Conservation (phyloP, 1,284 basidiomycete species). For the Ceratobasidium sp. region DNA sequence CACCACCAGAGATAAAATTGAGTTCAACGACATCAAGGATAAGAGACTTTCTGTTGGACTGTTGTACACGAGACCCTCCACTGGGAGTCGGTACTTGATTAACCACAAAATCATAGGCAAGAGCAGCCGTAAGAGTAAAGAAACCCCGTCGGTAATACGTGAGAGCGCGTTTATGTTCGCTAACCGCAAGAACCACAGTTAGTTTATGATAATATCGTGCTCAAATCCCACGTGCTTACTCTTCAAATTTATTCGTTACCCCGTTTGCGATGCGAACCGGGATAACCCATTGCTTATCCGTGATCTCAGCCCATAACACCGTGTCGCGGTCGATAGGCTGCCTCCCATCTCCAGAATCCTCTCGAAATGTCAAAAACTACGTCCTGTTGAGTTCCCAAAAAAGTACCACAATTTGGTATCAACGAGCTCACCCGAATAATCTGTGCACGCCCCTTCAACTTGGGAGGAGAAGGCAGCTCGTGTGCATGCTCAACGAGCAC, state of each 20-base stretch:
- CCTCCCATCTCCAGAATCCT: conserved; percentile 7
- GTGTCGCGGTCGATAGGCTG: conserved; percentile 33
- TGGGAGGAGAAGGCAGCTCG: conserved; percentile 22
- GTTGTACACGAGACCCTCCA: conserved; percentile 1
- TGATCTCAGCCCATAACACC: conserved; percentile 33
- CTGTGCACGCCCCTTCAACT: conserved; percentile 18
- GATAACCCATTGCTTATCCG: conserved; percentile 19
- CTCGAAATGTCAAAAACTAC: conserved; percentile 36
- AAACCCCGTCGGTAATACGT: conserved; percentile 36
- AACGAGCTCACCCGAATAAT: conserved; percentile 6
- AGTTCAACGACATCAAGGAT: conserved; percentile 26
- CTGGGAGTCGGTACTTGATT: not conserved
- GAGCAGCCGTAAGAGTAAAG: conserved; percentile 27
- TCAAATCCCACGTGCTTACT: conserved; percentile 7
- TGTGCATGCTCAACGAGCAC: conserved; percentile 32
- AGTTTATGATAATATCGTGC: not conserved
- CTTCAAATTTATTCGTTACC: conserved; percentile 30
- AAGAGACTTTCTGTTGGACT: not conserved
- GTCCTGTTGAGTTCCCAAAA: not conserved
- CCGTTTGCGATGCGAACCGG: conserved; percentile 31
- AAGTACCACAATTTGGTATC: too few species aligned
- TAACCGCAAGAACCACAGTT: not conserved
- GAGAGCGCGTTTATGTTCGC: conserved; percentile 10
- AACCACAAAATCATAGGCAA: conserved; percentile 22
- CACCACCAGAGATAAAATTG: conserved; percentile 29